Conservation (phyloP, 1,284 basidiomycete species). For the Cutaneotrichosporon spelunceum region DNA sequence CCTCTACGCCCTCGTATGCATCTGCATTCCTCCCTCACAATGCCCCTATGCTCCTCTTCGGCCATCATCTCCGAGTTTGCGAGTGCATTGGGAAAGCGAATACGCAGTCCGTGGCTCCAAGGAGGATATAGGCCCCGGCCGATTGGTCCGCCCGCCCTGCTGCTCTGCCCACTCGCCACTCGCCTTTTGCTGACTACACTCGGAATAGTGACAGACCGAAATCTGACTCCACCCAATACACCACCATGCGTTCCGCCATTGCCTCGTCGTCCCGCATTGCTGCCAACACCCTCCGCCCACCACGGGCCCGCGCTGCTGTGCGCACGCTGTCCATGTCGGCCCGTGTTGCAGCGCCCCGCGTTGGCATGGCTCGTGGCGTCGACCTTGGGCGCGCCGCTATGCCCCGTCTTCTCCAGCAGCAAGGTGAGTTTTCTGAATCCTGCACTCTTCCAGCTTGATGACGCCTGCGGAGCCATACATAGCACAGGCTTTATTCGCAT, state of each 20-base stretch:
- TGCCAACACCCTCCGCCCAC: constrained; percentile 3
- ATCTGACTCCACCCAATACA: constrained; percentile 1
- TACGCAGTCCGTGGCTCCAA: not conserved
- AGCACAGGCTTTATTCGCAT: too few species aligned
- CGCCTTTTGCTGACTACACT: constrained; percentile 2
- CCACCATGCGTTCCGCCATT: constrained; percentile 29
- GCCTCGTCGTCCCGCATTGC: constrained; percentile 34
- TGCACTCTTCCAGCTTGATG: not conserved
- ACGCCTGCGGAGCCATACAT: too few species aligned
- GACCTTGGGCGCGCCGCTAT: constrained; percentile 11
- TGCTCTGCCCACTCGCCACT: not conserved
- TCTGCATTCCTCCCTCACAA: not conserved
- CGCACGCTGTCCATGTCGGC: constrained; percentile 22
- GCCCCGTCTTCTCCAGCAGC: constrained; percentile 21
- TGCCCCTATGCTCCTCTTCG: not conserved
- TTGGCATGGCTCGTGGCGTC: constrained; percentile 7
- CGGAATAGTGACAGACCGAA: not conserved
- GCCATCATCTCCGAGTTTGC: not conserved
- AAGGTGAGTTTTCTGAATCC: constrained; percentile 18
- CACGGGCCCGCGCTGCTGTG: constrained; percentile 7
- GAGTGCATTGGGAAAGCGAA: not conserved
- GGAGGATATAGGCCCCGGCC: constrained; percentile 2
- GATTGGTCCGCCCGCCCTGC: constrained; percentile 21
- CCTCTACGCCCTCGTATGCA: not conserved
- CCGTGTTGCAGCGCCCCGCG: not conserved